Conservation (phyloP, 306 rosid genomes). For the Hippophae gyantsensis region DNA sequence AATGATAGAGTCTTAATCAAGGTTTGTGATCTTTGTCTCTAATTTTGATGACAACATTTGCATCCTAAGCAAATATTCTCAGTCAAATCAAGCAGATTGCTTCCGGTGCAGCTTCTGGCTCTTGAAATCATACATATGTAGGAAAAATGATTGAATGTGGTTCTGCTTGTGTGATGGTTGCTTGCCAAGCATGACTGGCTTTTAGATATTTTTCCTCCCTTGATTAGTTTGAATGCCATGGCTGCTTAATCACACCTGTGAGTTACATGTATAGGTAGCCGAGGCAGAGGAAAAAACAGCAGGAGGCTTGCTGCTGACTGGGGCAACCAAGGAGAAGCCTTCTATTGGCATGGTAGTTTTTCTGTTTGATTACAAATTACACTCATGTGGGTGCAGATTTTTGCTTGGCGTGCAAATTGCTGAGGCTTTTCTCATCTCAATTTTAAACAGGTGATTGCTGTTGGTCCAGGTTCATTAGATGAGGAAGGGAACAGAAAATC, state of each 20-base stretch:
- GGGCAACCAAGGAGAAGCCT: constrained; percentile 72
- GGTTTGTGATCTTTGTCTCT: constrained; percentile 27
- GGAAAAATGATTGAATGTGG: no score
- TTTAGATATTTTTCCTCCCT: no score
- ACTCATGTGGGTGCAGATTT: background rate
- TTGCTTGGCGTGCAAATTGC: no score
- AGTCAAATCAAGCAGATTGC: no score
- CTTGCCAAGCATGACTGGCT: no score
- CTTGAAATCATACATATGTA: no score
- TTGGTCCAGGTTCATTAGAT: constrained; percentile 67
- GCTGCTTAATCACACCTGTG: no score
- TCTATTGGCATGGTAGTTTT: constrained; percentile 59
- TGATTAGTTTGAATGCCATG: no score
- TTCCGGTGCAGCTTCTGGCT: no score
- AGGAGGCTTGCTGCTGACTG: constrained; percentile 78
- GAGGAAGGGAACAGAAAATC: constrained; percentile 77
- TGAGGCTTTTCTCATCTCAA: background rate
- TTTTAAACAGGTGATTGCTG: constrained; percentile 58
- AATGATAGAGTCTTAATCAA: constrained; percentile 83
- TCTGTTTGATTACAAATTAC: no score
- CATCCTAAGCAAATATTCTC: background rate
- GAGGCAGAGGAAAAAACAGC: constrained; percentile 81
- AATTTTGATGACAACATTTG: background rate
- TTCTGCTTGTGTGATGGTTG: no score
- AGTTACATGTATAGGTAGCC: constrained; percentile 44